Conservation (phyloP, 106 monocot genomes). For the Apostasia ramifera region DNA sequence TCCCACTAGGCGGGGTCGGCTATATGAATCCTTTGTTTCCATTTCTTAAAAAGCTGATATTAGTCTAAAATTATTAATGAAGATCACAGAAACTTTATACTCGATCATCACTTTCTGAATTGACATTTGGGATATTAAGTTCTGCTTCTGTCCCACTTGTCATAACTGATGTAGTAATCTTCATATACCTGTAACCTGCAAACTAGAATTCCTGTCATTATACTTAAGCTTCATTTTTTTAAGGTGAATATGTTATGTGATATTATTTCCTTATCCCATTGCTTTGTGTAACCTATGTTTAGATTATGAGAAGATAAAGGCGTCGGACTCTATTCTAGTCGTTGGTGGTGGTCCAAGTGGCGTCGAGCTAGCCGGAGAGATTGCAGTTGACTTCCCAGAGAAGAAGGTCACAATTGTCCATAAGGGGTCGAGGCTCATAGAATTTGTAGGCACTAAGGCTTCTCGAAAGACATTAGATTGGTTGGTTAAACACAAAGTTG, state of each 20-base stretch:
- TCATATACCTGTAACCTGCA: not conserved
- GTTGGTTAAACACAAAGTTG: slow-evolving; percentile 25
- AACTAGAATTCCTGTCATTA: not conserved
- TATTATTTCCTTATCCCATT: not conserved
- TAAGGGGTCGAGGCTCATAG: slow-evolving; percentile 23
- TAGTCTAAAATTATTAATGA: too few relatives aligned
- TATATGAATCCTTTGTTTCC: too few relatives aligned
- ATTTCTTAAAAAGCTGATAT: too few relatives aligned
- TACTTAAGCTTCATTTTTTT: not conserved
- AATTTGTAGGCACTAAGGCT: slow-evolving; percentile 30
- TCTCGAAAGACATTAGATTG: slow-evolving; percentile 22
- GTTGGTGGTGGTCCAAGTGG: slow-evolving; percentile 29
- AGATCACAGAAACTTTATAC: too few relatives aligned
- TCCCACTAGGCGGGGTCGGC: too few relatives aligned
- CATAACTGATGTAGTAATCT: not conserved
- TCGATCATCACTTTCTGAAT: too few relatives aligned
- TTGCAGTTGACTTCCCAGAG: slow-evolving; percentile 26
- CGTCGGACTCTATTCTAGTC: slow-evolving; percentile 24
- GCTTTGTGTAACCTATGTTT: not conserved
- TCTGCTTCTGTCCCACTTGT: too few relatives aligned
- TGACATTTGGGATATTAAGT: too few relatives aligned
- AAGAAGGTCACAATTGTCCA: slow-evolving; percentile 35
- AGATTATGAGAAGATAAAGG: slow-evolving; percentile 28
- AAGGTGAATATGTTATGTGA: too few relatives aligned
- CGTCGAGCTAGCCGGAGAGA: slow-evolving; percentile 35